Conservation (phyloP, 306 rosid genomes). For the Delonix regia region DNA sequence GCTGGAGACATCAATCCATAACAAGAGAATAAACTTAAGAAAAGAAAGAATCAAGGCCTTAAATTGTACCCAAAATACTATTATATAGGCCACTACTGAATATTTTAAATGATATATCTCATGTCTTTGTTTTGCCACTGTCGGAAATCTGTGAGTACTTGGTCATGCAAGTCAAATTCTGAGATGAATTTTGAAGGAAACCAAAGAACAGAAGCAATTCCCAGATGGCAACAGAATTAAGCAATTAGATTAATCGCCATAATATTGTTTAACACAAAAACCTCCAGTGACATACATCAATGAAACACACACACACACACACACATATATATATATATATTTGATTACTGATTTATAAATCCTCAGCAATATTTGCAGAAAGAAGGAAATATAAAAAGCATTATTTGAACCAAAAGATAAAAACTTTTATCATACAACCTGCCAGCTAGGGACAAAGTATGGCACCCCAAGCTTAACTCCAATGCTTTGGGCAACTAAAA, state of each 20-base stretch:
- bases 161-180: slow-evolving; percentile 25
- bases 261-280: slow-evolving; percentile 18
- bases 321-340: background rate
- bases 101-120: background rate
- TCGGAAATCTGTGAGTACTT: background rate
- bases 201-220: slow-evolving; percentile 23
- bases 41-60: background rate
- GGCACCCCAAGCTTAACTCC: slow-evolving; percentile 94
- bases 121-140: background rate
- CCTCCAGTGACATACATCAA: slow-evolving; percentile 24
- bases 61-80: background rate
- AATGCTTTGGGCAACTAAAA: slow-evolving; percentile 57
- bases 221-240: slow-evolving; percentile 14
- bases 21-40: background rate
- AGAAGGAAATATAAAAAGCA: slow-evolving; percentile 18
- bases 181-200: slow-evolving; percentile 21
- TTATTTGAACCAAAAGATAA: slow-evolving; percentile 11
- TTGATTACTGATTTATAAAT: background rate
- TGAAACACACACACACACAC: background rate
- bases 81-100: background rate
- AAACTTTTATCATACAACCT: slow-evolving; percentile 57
- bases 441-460: slow-evolving; percentile 97
- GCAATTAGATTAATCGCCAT: slow-evolving; percentile 17
- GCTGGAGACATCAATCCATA: slow-evolving; percentile 22
- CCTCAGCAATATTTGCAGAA: background rate